Conservation (phyloP, 805 yeast species). For the Saturnispora silvae region DNA sequence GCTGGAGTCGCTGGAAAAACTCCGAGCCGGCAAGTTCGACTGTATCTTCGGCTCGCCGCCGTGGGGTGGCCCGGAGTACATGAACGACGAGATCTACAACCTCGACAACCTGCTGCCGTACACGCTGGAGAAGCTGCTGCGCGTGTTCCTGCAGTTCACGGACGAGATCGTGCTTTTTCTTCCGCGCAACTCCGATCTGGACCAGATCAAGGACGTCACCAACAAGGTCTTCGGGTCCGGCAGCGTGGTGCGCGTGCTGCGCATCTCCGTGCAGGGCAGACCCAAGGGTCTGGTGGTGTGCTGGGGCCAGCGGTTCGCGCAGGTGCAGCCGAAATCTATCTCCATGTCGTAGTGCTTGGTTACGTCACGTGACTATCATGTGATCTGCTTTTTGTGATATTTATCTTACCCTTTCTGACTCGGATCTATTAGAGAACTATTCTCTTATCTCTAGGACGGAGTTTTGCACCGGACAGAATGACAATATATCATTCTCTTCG, state of each 20-base stretch:
- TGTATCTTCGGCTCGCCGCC: slow-evolving; percentile 68
- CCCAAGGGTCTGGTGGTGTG: slow-evolving; percentile 47
- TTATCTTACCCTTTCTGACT: too few species aligned
- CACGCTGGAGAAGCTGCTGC: slow-evolving; percentile 32
- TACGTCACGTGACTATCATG: too few species aligned
- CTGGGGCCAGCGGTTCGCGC: slow-evolving; percentile 43
- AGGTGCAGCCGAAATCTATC: slow-evolving; percentile 7
- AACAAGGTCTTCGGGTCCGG: slow-evolving; percentile 31
- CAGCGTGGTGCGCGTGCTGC: slow-evolving; percentile 8
- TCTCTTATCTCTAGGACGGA: too few species aligned
- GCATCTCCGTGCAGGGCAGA: slow-evolving; percentile 23
- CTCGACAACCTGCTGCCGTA: slow-evolving; percentile 36
- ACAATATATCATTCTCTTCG: too few species aligned
- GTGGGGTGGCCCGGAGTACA: slow-evolving; percentile 74
- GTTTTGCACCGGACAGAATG: too few species aligned
- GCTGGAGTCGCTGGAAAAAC: neutral
- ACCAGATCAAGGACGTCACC: slow-evolving; percentile 40
- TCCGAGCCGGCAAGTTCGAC: slow-evolving; percentile 28
- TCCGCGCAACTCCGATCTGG: slow-evolving; percentile 47
- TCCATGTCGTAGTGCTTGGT: neutral
- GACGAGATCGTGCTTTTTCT: slow-evolving; percentile 46
- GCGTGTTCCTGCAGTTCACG: slow-evolving; percentile 30
- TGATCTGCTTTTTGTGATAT: too few species aligned
- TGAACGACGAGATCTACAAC: slow-evolving; percentile 32
- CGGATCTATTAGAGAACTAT: too few species aligned